Conservation (phyloP, 2,329 filamentous ascomycete genomes). For the Ophiostoma angusticollis region DNA sequence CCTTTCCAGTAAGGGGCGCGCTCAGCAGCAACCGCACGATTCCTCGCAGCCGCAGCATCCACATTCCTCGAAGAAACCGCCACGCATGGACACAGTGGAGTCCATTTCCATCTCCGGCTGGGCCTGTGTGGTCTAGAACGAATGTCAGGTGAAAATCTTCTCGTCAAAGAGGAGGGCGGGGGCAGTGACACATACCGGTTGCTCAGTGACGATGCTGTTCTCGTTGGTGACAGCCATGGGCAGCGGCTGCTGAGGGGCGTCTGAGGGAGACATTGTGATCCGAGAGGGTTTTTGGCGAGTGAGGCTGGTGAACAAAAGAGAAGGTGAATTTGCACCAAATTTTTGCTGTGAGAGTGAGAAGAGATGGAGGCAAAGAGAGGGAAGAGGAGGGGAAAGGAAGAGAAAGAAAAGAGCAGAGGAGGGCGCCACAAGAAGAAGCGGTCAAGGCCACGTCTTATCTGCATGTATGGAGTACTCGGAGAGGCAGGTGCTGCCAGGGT, state of each 20-base stretch:
- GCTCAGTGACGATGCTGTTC: conserved; percentile 17
- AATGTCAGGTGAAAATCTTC: too few species aligned
- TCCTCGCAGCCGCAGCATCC: conserved; percentile 20
- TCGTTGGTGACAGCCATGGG: conserved; percentile 19
- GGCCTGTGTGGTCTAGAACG: conserved; percentile 17
- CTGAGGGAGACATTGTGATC: conserved; percentile 20
- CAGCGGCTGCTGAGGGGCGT: conserved; percentile 19
- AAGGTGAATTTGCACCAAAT: neutral
- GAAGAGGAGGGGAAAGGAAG: neutral
- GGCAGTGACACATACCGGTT: conserved; percentile 17
- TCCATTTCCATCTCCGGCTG: conserved; percentile 20
- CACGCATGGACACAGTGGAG: conserved; percentile 18
- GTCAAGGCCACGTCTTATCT: conserved; percentile 5
- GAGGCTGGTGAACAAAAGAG: conserved; percentile 1
- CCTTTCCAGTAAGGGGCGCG: neutral
- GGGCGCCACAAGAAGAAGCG: neutral
- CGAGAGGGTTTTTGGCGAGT: conserved; percentile 6
- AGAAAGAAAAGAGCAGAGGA: neutral
- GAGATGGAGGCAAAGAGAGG: neutral
- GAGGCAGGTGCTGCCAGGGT: too few species aligned
- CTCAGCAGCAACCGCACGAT: conserved; percentile 20
- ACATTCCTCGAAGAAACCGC: conserved; percentile 22
- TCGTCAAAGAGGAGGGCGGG: neutral
- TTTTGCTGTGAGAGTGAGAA: neutral
- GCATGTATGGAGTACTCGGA: too few species aligned